Evolutionary conservation across 306 rosid species (phyloP).

Genomic region (Medicago arabica): DNA sequence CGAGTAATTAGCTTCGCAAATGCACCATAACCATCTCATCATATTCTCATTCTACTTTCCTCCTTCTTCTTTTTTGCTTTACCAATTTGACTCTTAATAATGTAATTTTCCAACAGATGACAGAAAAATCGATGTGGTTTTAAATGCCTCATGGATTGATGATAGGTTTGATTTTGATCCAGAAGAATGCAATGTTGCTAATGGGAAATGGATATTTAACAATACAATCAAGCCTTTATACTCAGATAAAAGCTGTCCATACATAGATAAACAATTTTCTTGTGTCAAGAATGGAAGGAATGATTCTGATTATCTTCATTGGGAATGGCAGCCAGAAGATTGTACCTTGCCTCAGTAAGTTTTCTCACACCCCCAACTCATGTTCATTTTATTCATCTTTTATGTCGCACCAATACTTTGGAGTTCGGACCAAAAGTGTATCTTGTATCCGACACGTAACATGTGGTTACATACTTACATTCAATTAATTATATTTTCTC

Average conservation of each 20-base stretch:
- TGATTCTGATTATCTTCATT: constrained; percentile 77
- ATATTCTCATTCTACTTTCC: not conserved
- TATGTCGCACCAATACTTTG: not conserved
- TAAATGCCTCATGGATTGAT: constrained; percentile 57
- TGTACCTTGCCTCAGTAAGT: constrained; percentile 79
- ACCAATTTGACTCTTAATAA: constrained; percentile 1
- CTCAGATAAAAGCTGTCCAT: constrained; percentile 80
- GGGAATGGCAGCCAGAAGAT: constrained; percentile 99
- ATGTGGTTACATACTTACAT: not conserved
- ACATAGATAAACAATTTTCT: constrained; percentile 84
- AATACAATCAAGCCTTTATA: constrained; percentile 72
- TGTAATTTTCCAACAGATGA: constrained; percentile 46
- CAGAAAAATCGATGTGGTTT: constrained; percentile 44
- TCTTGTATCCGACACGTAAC: not conserved
- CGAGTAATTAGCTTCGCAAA: not conserved
- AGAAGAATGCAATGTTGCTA: constrained; percentile 81
- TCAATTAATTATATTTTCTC: not conserved
- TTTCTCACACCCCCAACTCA: not conserved
- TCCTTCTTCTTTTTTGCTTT: not conserved
- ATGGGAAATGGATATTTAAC: constrained; percentile 91
- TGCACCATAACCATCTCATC: not conserved
- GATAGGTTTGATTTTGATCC: constrained; percentile 92
- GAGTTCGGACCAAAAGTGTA: not conserved
- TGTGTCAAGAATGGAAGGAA: constrained; percentile 81
- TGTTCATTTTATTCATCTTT: not conserved